These are phyloP conservation scores for Clarireedia monteithiana DNA, from an alignment of 2,329 filamentous ascomycete species.

Conservation along the genomic window DNA sequence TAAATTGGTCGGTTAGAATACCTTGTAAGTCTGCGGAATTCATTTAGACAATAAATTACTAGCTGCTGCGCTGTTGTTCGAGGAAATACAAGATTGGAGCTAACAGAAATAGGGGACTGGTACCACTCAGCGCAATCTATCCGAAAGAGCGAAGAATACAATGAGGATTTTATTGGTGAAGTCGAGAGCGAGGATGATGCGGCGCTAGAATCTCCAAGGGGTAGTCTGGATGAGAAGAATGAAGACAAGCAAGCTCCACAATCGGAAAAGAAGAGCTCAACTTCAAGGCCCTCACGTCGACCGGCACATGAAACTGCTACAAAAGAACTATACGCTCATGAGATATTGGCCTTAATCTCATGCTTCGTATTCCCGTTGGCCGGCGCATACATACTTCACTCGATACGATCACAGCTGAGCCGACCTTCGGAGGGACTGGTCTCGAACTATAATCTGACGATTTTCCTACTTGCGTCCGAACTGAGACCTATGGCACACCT, in stretches of 20 bases:
- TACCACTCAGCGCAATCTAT: conserved; percentile 63
- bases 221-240: conserved; percentile 6
- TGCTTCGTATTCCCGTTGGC: conserved; percentile 74
- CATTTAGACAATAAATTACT: not conserved
- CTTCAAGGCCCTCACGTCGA: conserved; percentile 13
- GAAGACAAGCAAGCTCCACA: conserved; percentile 18
- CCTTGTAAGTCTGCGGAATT: conserved; percentile 47
- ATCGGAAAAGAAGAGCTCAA: conserved; percentile 7
- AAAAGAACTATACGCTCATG: conserved; percentile 64
- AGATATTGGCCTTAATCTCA: conserved; percentile 63
- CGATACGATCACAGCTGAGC: conserved; percentile 72
- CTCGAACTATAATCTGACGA: conserved; percentile 85
- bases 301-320: conserved; percentile 35
- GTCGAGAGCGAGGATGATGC: conserved; percentile 40
- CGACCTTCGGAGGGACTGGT: conserved; percentile 79
- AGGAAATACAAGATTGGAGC: not conserved
- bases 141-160: conserved; percentile 42
- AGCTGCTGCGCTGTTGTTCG: not conserved
- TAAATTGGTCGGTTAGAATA: conserved; percentile 86
- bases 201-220: conserved; percentile 18
- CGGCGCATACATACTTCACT: conserved; percentile 78
- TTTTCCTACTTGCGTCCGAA: conserved; percentile 84
- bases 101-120: conserved; percentile 50
- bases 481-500: conserved; percentile 75
- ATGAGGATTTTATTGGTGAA: conserved; percentile 28